Evolutionary conservation across 306 rosid genomes (phyloP).

Genomic region (Vigna hirtella): DNA sequence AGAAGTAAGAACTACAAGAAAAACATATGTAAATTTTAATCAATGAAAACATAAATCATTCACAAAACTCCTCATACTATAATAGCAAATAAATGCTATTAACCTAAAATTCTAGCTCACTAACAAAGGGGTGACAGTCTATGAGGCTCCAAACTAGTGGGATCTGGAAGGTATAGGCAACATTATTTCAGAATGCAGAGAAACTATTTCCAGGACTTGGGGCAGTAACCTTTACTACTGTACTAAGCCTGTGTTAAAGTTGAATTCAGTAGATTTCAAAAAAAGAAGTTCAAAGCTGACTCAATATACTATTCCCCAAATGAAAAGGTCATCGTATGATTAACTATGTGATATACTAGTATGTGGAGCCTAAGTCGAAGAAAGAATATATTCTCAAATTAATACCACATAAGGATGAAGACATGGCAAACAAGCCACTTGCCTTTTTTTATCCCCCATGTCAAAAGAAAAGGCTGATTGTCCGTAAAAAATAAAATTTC

Average conservation of each 20-base stretch:
- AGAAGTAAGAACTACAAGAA: conserved; percentile 21
- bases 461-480: background rate
- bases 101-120: conserved; percentile 8
- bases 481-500: background rate
- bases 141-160: background rate
- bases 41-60: background rate
- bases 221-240: background rate
- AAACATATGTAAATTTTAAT: background rate
- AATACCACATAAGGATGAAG: conserved; percentile 24
- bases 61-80: background rate
- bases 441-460: background rate
- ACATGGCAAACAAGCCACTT: background rate
- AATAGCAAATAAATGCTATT: conserved; percentile 2
- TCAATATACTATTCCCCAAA: conserved; percentile 33
- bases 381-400: background rate
- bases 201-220: background rate
- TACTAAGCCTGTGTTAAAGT: background rate
- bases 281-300: background rate
- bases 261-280: background rate
- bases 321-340: background rate
- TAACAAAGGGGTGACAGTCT: background rate
- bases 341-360: conserved; percentile 1
- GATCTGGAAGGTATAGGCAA: background rate
- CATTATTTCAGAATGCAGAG: background rate
- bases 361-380: background rate